Conservation (phyloP, 306 rosid species). For the Ammopiptanthus mongolicus region DNA sequence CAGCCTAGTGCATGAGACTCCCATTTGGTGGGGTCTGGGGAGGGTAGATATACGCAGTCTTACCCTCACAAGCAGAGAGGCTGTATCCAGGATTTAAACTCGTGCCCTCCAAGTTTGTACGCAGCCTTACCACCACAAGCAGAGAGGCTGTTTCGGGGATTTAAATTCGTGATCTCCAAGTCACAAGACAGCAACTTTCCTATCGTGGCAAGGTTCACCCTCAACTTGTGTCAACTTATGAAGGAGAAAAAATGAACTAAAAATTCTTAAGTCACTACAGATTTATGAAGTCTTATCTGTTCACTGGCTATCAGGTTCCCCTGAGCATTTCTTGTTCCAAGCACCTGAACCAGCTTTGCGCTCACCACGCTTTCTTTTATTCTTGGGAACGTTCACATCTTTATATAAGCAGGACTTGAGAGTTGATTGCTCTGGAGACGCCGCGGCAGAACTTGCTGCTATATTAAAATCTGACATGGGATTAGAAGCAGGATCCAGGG, state of each 20-base stretch:
- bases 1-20: too few relatives aligned
- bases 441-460: constrained; percentile 11
- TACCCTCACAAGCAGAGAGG: too few relatives aligned
- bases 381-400: constrained; percentile 54
- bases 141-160: too few relatives aligned
- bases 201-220: too few relatives aligned
- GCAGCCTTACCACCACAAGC: too few relatives aligned
- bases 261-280: background rate
- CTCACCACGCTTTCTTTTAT: constrained; percentile 82
- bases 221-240: background rate
- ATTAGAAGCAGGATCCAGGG: constrained; percentile 21
- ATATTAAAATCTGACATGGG: constrained; percentile 35
- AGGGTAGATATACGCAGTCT: too few relatives aligned
- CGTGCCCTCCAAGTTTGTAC: too few relatives aligned
- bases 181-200: too few relatives aligned
- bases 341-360: constrained; percentile 74
- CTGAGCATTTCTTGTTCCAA: constrained; percentile 73
- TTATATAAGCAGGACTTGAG: constrained; percentile 45
- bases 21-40: too few relatives aligned
- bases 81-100: too few relatives aligned
- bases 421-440: constrained; percentile 47
- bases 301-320: constrained; percentile 70
- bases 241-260: background rate
- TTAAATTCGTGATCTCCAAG: too few relatives aligned
- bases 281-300: background rate